These are phyloP conservation scores for Boletus semigastroideus DNA, from an alignment of 1,284 basidiomycete species.

Conservation along the genomic window DNA sequence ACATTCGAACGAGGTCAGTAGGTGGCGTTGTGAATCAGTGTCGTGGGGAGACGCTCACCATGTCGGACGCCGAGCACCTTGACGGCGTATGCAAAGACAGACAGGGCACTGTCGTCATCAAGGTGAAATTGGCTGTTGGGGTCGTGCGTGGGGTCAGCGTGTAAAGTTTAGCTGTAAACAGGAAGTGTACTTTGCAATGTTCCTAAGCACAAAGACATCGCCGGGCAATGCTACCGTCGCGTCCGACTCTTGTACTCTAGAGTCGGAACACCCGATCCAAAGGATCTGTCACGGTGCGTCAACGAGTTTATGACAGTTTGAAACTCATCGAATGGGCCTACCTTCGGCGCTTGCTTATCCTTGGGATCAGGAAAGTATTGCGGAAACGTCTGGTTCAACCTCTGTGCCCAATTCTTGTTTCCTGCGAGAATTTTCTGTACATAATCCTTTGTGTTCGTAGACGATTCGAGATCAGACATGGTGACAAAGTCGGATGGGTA, in stretches of 20 bases:
- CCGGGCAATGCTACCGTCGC: conserved; percentile 42
- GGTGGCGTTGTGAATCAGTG: neutral
- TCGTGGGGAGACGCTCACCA: conserved; percentile 6
- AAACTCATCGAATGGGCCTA: neutral
- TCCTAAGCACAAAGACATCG: conserved; percentile 50
- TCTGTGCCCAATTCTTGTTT: conserved; percentile 22
- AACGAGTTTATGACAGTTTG: neutral
- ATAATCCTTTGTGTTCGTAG: neutral
- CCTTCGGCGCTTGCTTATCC: conserved; percentile 22
- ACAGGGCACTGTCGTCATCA: conserved; percentile 23
- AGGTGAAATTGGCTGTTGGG: conserved; percentile 26
- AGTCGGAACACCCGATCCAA: conserved; percentile 59
- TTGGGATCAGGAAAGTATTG: conserved; percentile 21
- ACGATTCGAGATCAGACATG: conserved; percentile 4
- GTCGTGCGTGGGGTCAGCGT: too few species aligned
- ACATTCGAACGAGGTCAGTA: neutral
- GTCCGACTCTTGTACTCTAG: conserved; percentile 45
- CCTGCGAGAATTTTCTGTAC: conserved; percentile 3
- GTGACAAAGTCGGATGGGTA: neutral
- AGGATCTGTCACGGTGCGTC: conserved; percentile 35
- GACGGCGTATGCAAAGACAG: conserved; percentile 25
- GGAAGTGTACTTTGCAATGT: conserved; percentile 42
- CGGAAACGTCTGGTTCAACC: conserved; percentile 25
- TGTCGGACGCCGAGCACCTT: conserved; percentile 17
- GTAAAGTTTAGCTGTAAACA: neutral